Evolutionary conservation across 768 basidiomycete genomes (phyloP).

Genomic region (Rubroboletus satanas): DNA sequence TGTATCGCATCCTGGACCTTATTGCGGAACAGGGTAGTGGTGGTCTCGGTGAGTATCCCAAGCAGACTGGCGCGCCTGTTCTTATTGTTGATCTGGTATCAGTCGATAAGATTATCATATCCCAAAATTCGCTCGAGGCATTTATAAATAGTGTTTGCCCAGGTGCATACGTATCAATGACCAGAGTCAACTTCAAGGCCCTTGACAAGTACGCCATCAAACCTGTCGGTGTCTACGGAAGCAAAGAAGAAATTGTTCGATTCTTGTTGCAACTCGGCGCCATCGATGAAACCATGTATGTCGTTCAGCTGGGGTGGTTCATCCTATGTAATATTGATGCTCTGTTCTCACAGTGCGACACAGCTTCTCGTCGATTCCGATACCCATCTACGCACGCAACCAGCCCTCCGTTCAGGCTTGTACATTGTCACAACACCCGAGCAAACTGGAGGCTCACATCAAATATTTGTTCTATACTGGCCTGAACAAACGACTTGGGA

Average conservation of each 20-base stretch:
- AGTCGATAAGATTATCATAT: conserved; percentile 65
- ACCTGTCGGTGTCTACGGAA: conserved; percentile 57
- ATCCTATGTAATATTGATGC: not conserved
- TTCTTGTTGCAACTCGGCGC: conserved; percentile 38
- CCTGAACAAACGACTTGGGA: conserved; percentile 59
- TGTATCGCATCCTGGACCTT: conserved; percentile 53
- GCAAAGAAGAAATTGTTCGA: conserved; percentile 45
- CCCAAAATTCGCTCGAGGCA: conserved; percentile 43
- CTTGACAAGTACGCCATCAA: conserved; percentile 45
- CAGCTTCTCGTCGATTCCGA: conserved; percentile 17
- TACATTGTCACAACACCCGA: conserved; percentile 14
- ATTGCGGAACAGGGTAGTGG: conserved; percentile 49
- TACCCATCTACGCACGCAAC: not conserved
- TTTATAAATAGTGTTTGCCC: conserved; percentile 49
- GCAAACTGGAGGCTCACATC: conserved; percentile 5
- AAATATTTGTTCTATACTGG: conserved; percentile 55
- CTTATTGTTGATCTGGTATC: not conserved
- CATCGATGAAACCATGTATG: conserved; percentile 42
- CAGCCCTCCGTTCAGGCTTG: conserved; percentile 20
- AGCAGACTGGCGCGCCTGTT: not conserved
- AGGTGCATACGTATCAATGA: conserved; percentile 50
- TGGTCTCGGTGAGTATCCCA: conserved; percentile 41
- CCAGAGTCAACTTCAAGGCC: conserved; percentile 52
- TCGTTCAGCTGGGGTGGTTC: not conserved
- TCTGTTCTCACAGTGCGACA: not conserved